Conservation (phyloP, 179 eudicot species). For the Beta lomatogona region DNA sequence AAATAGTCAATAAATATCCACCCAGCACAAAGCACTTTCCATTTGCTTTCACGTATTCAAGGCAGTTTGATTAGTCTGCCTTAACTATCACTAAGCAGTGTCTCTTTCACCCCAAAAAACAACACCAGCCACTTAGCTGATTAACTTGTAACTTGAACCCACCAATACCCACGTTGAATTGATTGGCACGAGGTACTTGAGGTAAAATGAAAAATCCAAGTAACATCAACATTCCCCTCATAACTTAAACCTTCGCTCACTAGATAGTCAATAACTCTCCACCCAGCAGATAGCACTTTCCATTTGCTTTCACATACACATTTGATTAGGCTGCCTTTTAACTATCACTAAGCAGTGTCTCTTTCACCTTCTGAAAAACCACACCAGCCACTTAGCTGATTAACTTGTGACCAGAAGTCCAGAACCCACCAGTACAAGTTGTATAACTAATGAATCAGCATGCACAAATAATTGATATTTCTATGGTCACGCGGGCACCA, state of each 20-base stretch:
- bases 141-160: not conserved
- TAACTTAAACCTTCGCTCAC: too few relatives aligned
- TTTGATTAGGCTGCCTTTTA: too few relatives aligned
- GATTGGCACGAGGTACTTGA: too few relatives aligned
- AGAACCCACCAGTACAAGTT: not conserved
- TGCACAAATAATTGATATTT: not conserved
- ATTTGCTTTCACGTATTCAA: not conserved
- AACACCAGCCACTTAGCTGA: not conserved
- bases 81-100: not conserved
- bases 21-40: not conserved
- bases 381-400: too few relatives aligned
- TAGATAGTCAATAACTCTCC: too few relatives aligned
- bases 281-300: too few relatives aligned
- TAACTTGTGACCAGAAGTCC: too few relatives aligned
- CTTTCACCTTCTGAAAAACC: too few relatives aligned
- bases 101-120: not conserved
- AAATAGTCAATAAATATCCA: not conserved
- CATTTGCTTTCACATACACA: too few relatives aligned
- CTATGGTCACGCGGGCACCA: not conserved
- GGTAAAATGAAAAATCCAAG: too few relatives aligned
- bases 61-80: not conserved
- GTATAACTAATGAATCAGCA: not conserved
- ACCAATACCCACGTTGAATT: not conserved
- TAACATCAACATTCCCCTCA: too few relatives aligned
- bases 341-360: too few relatives aligned